A percentile compares a stretch with the other conserved stretches of the same genome.
Conservation (phyloP, 2,329 filamentous ascomycete species). For the Ceratocystis colombiana region DNA sequence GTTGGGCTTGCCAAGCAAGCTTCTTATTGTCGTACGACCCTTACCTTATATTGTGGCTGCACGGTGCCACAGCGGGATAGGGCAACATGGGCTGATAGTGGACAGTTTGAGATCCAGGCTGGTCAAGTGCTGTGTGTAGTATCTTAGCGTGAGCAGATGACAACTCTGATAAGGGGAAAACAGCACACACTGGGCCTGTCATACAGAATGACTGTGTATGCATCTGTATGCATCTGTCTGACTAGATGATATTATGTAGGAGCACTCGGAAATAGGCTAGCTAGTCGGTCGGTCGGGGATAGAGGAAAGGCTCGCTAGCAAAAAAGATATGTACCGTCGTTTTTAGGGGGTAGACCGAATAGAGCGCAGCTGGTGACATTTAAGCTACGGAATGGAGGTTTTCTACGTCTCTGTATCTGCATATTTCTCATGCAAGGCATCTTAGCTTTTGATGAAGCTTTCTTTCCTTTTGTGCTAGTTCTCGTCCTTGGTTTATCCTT, state of each 20-base stretch:
- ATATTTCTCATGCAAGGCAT: no score
- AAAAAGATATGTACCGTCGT: not conserved
- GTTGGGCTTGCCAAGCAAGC: constrained; percentile 3
- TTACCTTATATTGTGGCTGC: not conserved
- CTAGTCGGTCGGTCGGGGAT: not conserved
- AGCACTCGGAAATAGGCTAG: not conserved
- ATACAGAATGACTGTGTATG: not conserved
- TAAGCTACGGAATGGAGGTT: no score
- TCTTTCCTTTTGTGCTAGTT: no score
- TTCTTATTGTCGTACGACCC: constrained; percentile 11
- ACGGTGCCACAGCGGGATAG: not conserved
- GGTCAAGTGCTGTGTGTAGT: not conserved
- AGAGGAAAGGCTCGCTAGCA: not conserved
- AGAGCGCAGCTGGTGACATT: not conserved
- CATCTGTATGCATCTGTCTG: not conserved
- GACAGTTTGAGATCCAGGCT: not conserved
- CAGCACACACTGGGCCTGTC: not conserved
- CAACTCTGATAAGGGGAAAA: not conserved
- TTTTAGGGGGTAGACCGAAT: not conserved
- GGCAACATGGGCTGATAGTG: constrained; percentile 1
- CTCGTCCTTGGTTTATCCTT: no score
- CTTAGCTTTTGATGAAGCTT: not conserved
- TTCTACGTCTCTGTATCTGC: no score
- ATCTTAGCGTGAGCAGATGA: not conserved
- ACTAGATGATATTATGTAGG: not conserved